These are phyloP conservation scores for Rhizopogon vesiculosus DNA, from an alignment of 768 basidiomycete genomes.

Conservation along the genomic window DNA sequence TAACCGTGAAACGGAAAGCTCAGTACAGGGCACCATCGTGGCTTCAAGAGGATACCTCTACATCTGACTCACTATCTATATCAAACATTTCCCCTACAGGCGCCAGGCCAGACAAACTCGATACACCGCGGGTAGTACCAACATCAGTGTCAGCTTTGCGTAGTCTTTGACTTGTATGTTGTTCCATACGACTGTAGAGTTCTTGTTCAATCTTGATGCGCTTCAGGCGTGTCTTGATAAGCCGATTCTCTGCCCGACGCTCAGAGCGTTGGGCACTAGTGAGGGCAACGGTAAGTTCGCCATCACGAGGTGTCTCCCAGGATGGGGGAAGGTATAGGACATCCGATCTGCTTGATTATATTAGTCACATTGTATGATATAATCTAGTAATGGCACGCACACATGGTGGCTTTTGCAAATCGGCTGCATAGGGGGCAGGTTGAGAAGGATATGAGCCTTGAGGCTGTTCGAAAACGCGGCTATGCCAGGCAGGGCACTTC, in stretches of 20 bases:
- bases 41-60: no score
- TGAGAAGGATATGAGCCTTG: neutral
- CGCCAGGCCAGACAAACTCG: no score
- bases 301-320: neutral
- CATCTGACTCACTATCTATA: no score
- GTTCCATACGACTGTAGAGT: neutral
- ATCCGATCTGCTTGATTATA: neutral
- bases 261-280: neutral
- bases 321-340: neutral
- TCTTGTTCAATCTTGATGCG: conserved; percentile 4
- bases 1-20: no score
- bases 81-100: no score
- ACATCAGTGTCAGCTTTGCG: conserved; percentile 4
- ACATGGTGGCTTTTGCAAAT: neutral
- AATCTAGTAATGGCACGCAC: neutral
- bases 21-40: no score
- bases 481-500: no score
- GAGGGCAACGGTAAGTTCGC: neutral
- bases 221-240: neutral
- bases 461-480: neutral
- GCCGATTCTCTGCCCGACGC: neutral
- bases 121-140: neutral
- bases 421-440: neutral
- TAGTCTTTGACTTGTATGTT: neutral
- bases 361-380: neutral